phyloP scores from a whole-genome alignment of 1,139 yeast genomes.

The Hyphopichia fennica region DNA sequence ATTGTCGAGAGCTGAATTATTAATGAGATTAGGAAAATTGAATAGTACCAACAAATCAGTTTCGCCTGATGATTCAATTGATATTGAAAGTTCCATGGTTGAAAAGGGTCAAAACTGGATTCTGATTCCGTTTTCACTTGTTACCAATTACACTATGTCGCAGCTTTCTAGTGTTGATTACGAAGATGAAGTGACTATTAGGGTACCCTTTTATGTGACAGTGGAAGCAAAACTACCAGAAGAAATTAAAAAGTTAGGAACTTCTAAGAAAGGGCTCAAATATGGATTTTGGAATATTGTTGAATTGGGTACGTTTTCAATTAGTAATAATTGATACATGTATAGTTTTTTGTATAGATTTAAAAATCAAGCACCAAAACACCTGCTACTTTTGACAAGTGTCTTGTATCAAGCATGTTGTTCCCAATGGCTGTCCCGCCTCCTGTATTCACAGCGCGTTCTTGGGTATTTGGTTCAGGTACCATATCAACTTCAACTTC shows the following conservation, averaged over 20 bases:
- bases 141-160: slow-evolving; percentile 3
- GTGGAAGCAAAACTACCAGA: slow-evolving; percentile 22
- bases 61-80: slow-evolving; percentile 9
- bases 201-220: slow-evolving; percentile 31
- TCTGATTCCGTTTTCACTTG: slow-evolving; percentile 30
- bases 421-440: slow-evolving; percentile 12
- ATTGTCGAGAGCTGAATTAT: slow-evolving; percentile 30
- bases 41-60: slow-evolving; percentile 3
- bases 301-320: slow-evolving; percentile 16
- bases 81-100: slow-evolving; percentile 15
- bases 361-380: slow-evolving; percentile 56
- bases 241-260: slow-evolving; percentile 14
- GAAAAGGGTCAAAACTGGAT: slow-evolving; percentile 36
- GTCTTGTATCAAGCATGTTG: slow-evolving; percentile 50
- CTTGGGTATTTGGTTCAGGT: slow-evolving; percentile 19
- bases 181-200: slow-evolving; percentile 7
- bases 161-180: not conserved
- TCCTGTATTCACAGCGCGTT: slow-evolving; percentile 16
- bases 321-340: not conserved
- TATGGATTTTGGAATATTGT: slow-evolving; percentile 37
- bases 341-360: not conserved
- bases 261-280: slow-evolving; percentile 21
- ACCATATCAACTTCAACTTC: slow-evolving; percentile 13
- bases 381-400: slow-evolving; percentile 55
- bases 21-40: slow-evolving; percentile 26